Evolutionary conservation across 352 stramenopile genomes (phyloP), one percentile per base, ranked within the genome.

Genomic region (Globisporangium emineosum): DNA sequence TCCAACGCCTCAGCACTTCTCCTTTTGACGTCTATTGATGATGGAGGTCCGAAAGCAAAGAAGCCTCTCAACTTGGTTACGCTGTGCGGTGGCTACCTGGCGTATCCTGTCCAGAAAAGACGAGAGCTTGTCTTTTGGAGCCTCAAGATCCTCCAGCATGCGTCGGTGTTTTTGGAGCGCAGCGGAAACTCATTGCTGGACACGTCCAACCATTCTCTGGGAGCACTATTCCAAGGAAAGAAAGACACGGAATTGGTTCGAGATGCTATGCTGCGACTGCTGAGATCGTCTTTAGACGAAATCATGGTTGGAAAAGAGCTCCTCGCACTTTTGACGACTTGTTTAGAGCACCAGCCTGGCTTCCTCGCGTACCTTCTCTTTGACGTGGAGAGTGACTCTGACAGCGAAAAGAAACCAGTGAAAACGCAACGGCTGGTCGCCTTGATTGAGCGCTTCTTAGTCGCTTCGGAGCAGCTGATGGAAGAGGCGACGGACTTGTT

Each of bases 341-440:
- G 72, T 10, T 60, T 91, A 23, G 71, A 86, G 29, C 70, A 83
- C 53, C 82, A 91, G 43, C 82, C 79, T 9, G 76, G 75, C 7
- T 91, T 91, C 42, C 69, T 91, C 6, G 78, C 80, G 8, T 65
- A 79, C 15, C 50, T 91, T 2, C 64, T 89, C 0, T 78, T 89
- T 27, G 78, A 80, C 25, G 64, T 76, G 7, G 37, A 66, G n/a
- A 62, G 19, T 33, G 50, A 69, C 21, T 37, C 17, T 12, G 52
- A 65, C 21, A 35, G 7, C 45, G 33, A 62, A 0, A 66, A 60
- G 30, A 43, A 65, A 13, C 70, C 67, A 9, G 21, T 47, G 32
- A 69, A 75, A 15, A 58, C 62, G 0, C 25, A 81, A 57, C 61
- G 65, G 54, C 66, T 79, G 65, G 67, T 81, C 58, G 60, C 65